Evolutionary conservation across 2,329 filamentous ascomycete species (phyloP).

Genomic region (Aureobasidium sp.): DNA sequence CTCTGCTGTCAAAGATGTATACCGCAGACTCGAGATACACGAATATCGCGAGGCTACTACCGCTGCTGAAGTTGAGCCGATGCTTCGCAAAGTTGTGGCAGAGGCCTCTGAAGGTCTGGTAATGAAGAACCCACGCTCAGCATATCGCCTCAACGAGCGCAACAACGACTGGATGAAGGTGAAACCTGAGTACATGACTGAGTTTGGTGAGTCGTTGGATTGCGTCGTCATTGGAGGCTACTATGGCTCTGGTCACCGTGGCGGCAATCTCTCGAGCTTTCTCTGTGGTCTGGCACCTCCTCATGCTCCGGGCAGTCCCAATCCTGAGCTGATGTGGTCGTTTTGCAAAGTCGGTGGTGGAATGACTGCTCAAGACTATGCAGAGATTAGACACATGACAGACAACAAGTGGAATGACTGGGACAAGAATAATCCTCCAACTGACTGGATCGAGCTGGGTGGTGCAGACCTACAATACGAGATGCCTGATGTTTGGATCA

Average conservation of each 20-base stretch:
- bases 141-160: conserved; percentile 79
- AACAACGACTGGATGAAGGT: conserved; percentile 98
- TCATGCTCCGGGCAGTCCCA: conserved; percentile 31
- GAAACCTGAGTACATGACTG: conserved; percentile 96
- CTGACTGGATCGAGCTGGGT: conserved; percentile 70
- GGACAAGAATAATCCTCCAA: conserved; percentile 70
- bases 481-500: conserved; percentile 86
- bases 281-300: conserved; percentile 71
- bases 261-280: conserved; percentile 77
- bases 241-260: conserved; percentile 79
- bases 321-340: conserved; percentile 75
- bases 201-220: conserved; percentile 89
- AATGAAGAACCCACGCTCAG: conserved; percentile 83
- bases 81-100: conserved; percentile 74
- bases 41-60: conserved; percentile 59
- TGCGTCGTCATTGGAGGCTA: conserved; percentile 87
- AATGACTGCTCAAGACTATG: conserved; percentile 77
- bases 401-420: conserved; percentile 89
- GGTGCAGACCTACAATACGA: conserved; percentile 59
- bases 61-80: conserved; percentile 67
- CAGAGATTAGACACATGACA: conserved; percentile 71
- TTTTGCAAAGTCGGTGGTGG: conserved; percentile 98
- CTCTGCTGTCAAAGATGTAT: conserved; percentile 60
- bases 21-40: conserved; percentile 78
- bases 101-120: conserved; percentile 86